Base-by-base conservation (phyloP, 2,329 filamentous ascomycete species). In the Penicillium concentricum region DNA sequence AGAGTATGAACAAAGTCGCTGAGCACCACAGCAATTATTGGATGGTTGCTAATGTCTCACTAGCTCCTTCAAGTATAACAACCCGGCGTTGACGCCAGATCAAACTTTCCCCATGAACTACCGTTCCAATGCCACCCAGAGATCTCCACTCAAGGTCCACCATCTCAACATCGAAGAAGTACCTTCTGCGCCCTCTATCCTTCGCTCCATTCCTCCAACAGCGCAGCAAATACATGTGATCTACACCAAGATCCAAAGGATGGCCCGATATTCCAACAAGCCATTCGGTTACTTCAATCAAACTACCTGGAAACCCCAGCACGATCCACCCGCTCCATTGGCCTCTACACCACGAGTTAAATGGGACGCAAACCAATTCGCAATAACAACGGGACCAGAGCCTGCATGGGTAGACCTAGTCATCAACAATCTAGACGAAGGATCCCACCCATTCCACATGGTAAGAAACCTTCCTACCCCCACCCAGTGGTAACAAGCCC, bases 361-460 rank as follows among this genome's bases (percentile, higher is more conserved):
- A 52, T 81, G 78, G 76, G 75, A 81, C 52, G 54, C 64, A 4
- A 74, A 79, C 41, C 76, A 81, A 46, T 69, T 81, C 30, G 61
- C 71, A 6, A 68, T 71, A 54, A 69, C 63, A 7, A 71, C 66
- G n/a, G 72, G 64, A 7, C 57, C 59, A 30, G 56, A 64, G 4
- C 60, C 66, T 5, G 49, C 47, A 28, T 82, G 80, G 79, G 68
- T 81, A 1, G 79, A 81, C 58, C 61, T 82, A 1, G 70, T 81
- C 3, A 67, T 82, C 46, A 82, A 82, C 59, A 82, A 82, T 53
- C 68, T 81, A 16, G 80, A 82, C 54, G 79, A 81, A 39, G 77
- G 76, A 7, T 68, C 72, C 0, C 80, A 82, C 61, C 80, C 80
- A 0, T 82, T 82, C 56, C 80, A 82, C 61, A 57, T 82, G 41